A percentile compares a stretch with the other conserved stretches of the same genome.
These are phyloP conservation scores for Claviceps spartinae DNA, from an alignment of 2,329 filamentous ascomycete genomes.

Conservation along the genomic window DNA sequence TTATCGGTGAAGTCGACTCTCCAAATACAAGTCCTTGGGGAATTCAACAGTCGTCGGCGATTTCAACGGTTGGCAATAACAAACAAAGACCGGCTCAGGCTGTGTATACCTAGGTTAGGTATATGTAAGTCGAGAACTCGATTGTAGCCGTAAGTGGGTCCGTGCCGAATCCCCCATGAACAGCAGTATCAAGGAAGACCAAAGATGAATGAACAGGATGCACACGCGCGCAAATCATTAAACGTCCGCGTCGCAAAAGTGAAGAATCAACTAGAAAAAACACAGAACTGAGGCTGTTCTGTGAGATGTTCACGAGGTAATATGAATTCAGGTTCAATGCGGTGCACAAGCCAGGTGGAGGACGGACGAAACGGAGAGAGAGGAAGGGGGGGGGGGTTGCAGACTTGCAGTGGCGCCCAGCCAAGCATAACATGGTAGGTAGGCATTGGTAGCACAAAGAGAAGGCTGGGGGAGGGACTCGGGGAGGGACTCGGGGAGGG, in stretches of 20 bases:
- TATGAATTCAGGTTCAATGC: too few relatives aligned
- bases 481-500: too few relatives aligned
- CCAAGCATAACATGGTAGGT: not conserved
- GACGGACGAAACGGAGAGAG: not conserved
- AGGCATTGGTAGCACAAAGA: not conserved
- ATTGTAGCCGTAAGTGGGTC: slow-evolving; percentile 5
- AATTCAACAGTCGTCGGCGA: too few relatives aligned
- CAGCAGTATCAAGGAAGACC: not conserved
- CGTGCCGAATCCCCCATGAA: not conserved
- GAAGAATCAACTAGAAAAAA: not conserved
- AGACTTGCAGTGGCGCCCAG: not conserved
- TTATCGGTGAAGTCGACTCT: too few relatives aligned
- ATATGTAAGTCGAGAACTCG: not conserved
- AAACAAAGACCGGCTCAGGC: too few relatives aligned
- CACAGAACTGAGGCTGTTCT: not conserved
- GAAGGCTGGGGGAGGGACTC: not conserved
- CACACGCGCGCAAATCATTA: not conserved
- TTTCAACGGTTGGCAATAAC: too few relatives aligned
- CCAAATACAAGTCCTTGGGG: too few relatives aligned
- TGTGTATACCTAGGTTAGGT: too few relatives aligned
- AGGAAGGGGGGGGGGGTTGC: not conserved
- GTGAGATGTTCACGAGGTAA: not conserved
- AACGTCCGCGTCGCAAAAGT: not conserved
- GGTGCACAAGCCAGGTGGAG: not conserved
- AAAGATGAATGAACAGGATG: not conserved